Percentiles rank a stretch among this genome's conserved stretches.
Conservation (phyloP, 345 rosid genomes). For the Noccaea bulbosa region DNA sequence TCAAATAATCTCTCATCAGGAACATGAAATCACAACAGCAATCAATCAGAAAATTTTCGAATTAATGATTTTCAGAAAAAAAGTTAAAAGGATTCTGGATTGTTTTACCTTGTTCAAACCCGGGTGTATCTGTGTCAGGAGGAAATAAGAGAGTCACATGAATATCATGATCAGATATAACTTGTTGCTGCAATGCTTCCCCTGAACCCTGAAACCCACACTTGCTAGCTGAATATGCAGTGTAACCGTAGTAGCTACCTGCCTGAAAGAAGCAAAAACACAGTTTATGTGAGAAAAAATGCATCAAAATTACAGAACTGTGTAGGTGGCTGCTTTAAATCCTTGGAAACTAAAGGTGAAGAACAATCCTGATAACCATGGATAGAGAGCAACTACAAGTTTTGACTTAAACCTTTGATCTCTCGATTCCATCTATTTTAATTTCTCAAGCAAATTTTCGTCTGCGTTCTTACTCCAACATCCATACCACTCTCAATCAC, state of each 20-base stretch:
- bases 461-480: too few relatives aligned
- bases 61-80: too few relatives aligned
- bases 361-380: too few relatives aligned
- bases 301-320: not conserved
- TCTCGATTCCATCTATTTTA: too few relatives aligned
- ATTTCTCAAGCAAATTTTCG: too few relatives aligned
- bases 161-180: constrained; percentile 57
- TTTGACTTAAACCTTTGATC: too few relatives aligned
- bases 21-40: not conserved
- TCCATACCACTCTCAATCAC: too few relatives aligned
- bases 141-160: constrained; percentile 74
- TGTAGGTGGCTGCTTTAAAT: too few relatives aligned
- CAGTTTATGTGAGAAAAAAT: not conserved
- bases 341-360: too few relatives aligned
- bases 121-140: constrained; percentile 82
- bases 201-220: constrained; percentile 82
- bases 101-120: constrained; percentile 59
- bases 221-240: constrained; percentile 78
- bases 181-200: constrained; percentile 90
- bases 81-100: not conserved
- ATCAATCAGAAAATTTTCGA: too few relatives aligned
- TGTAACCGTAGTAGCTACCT: constrained; percentile 77
- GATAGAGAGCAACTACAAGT: too few relatives aligned
- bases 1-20: not conserved
- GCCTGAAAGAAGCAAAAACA: constrained; percentile 48